Evolutionary conservation across 208 protist species (phyloP).

Genomic region (Naegleria lovaniensis): DNA sequence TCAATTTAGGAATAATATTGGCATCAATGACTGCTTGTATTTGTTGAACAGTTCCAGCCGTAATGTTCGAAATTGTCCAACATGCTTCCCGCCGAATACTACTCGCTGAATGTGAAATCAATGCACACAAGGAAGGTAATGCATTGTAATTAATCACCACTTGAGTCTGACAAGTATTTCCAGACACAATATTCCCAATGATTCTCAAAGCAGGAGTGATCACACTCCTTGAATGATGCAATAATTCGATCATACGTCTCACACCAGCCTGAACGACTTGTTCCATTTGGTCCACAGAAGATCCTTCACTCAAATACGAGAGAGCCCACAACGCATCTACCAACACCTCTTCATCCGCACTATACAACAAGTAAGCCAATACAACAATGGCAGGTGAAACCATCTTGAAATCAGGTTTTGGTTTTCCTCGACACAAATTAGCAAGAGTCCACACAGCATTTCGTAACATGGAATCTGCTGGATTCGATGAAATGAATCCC

Average conservation of each 20-base stretch:
- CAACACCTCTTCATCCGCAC: conserved; percentile 84
- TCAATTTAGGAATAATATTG: conserved; percentile 77
- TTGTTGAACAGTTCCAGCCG: conserved; percentile 84
- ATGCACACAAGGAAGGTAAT: no score
- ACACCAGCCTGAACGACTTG: conserved; percentile 83
- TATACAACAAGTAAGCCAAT: conserved; percentile 70
- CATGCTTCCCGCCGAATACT: conserved; percentile 94
- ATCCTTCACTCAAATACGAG: conserved; percentile 89
- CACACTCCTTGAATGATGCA: conserved; percentile 60
- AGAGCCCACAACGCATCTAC: conserved; percentile 92
- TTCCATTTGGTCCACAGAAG: conserved; percentile 79
- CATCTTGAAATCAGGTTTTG: conserved; percentile 64
- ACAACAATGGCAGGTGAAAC: conserved; percentile 72
- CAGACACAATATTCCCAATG: conserved; percentile 97
- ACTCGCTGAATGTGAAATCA: conserved; percentile 72
- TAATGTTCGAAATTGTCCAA: conserved; percentile 99
- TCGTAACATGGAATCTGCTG: no score
- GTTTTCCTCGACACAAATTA: conserved; percentile 96
- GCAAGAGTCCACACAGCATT: conserved; percentile 82
- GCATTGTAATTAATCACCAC: conserved; percentile 75
- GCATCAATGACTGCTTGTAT: conserved; percentile 76
- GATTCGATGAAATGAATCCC: no score
- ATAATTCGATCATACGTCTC: conserved; percentile 80
- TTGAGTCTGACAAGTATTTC: conserved; percentile 91
- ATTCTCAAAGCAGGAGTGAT: conserved; percentile 89